phyloP scores from a whole-genome alignment of 2,329 filamentous ascomycete genomes.

The Tolypocladium tundrense region DNA sequence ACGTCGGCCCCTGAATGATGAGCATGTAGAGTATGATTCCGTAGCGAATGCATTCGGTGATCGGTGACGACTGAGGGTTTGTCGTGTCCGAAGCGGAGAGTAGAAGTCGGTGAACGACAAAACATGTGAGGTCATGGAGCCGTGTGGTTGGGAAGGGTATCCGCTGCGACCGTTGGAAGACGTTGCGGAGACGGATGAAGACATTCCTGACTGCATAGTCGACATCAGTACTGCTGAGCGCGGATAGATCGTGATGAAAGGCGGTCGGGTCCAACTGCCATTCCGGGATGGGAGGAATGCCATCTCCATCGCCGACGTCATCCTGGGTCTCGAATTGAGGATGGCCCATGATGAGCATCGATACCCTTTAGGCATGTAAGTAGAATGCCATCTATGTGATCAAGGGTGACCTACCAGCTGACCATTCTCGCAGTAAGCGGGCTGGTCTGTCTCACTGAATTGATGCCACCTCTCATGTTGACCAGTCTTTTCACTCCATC shows the following conservation, averaged over 20 bases:
- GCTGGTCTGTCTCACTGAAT: conserved; percentile 33
- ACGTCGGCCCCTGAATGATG: conserved; percentile 42
- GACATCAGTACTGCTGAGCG: conserved; percentile 15
- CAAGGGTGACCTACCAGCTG: conserved; percentile 31
- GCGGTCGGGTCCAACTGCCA: conserved; percentile 29
- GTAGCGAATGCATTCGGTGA: conserved; percentile 35
- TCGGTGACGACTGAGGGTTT: conserved; percentile 9
- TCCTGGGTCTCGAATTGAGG: conserved; percentile 45
- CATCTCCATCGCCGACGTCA: conserved; percentile 34
- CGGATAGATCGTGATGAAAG: background rate
- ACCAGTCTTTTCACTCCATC: conserved; percentile 39
- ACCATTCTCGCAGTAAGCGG: conserved; percentile 46
- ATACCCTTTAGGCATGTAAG: conserved; percentile 35
- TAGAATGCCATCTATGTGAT: too few relatives aligned
- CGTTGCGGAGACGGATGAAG: conserved; percentile 29
- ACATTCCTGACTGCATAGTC: conserved; percentile 24
- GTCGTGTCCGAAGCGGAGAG: conserved; percentile 6
- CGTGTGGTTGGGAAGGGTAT: conserved; percentile 24
- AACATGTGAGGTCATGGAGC: conserved; percentile 46
- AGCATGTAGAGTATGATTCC: conserved; percentile 41
- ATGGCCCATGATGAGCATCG: conserved; percentile 39
- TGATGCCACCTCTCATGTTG: conserved; percentile 38
- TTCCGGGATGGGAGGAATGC: conserved; percentile 35
- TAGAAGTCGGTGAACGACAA: conserved; percentile 40
- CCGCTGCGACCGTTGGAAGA: conserved; percentile 26